Percentiles rank a stretch among this genome's conserved stretches.
These are phyloP conservation scores for Tetrahymena borealis DNA, from an alignment of 73 alveolate species.

Conservation along the genomic window DNA sequence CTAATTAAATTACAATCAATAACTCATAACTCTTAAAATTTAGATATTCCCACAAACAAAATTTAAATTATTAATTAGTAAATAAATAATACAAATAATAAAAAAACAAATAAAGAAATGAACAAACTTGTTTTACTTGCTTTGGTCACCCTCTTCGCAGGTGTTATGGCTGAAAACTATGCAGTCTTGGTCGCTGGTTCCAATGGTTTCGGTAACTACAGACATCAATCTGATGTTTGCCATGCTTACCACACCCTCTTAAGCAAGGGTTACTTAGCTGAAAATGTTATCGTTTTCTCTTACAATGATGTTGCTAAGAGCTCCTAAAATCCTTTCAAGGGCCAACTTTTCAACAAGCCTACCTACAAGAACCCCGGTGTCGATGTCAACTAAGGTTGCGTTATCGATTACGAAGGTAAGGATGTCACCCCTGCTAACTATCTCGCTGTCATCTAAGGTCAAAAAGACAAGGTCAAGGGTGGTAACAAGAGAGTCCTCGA, in stretches of 20 bases:
- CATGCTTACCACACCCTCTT: conserved; percentile 91
- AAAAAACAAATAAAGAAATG: not conserved
- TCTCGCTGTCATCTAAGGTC: conserved; percentile 53
- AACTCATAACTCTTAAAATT: not conserved
- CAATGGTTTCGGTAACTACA: conserved; percentile 90
- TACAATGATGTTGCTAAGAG: conserved; percentile 91
- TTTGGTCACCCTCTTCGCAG: conserved; percentile 6
- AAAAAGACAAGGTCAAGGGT: conserved; percentile 1
- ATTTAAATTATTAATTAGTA: not conserved
- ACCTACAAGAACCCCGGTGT: conserved; percentile 54
- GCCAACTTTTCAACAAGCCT: conserved; percentile 90
- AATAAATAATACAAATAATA: not conserved
- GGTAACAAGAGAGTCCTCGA: conserved; percentile 1
- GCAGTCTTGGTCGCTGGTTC: conserved; percentile 98
- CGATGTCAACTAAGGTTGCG: conserved; percentile 95
- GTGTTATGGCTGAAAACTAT: conserved; percentile 71
- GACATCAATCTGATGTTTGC: conserved; percentile 98
- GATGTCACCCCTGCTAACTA: conserved; percentile 93
- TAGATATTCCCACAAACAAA: not conserved
- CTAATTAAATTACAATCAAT: not conserved
- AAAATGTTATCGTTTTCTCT: conserved; percentile 82
- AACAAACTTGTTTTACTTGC: not conserved
- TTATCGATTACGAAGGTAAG: conserved; percentile 78
- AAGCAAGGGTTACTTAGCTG: conserved; percentile 79
- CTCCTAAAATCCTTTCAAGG: conserved; percentile 83